These are phyloP conservation scores for Vanderwaltozyma polyspora DNA, from an alignment of 805 yeast species.

Conservation along the genomic window DNA sequence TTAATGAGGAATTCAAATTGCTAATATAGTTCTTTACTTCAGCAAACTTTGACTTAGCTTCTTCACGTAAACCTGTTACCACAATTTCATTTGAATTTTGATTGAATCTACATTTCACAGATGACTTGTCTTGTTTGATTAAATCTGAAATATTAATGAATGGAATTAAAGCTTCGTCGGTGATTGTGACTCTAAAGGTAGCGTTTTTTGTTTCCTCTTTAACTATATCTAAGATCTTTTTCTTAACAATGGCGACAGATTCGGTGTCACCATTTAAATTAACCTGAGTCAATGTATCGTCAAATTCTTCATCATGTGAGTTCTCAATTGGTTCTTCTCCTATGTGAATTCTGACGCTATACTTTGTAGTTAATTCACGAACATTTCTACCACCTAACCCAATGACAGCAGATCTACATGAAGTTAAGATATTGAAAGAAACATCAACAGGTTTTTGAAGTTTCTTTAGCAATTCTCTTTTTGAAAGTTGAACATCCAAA, in stretches of 20 bases:
- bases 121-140: conserved; percentile 7
- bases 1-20: conserved; percentile 35
- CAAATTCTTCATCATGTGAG: conserved; percentile 43
- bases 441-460: conserved; percentile 63
- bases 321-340: conserved; percentile 24
- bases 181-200: conserved; percentile 37
- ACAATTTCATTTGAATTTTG: conserved; percentile 31
- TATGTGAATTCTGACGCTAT: conserved; percentile 57
- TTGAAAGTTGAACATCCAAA: conserved; percentile 54
- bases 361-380: conserved; percentile 65
- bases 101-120: conserved; percentile 16
- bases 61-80: conserved; percentile 62
- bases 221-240: conserved; percentile 59
- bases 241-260: conserved; percentile 65
- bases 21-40: conserved; percentile 36
- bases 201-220: conserved; percentile 58
- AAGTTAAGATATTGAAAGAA: conserved; percentile 62
- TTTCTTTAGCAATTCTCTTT: conserved; percentile 60
- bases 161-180: conserved; percentile 26
- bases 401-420: conserved; percentile 65
- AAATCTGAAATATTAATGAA: conserved; percentile 20
- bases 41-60: conserved; percentile 44
- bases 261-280: conserved; percentile 74
- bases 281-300: conserved; percentile 47
- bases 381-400: conserved; percentile 79